Percentiles rank a stretch among this genome's conserved stretches.
These are phyloP conservation scores for Glarea lozoyensis DNA, from an alignment of 495 filamentous ascomycete species.

Conservation along the genomic window DNA sequence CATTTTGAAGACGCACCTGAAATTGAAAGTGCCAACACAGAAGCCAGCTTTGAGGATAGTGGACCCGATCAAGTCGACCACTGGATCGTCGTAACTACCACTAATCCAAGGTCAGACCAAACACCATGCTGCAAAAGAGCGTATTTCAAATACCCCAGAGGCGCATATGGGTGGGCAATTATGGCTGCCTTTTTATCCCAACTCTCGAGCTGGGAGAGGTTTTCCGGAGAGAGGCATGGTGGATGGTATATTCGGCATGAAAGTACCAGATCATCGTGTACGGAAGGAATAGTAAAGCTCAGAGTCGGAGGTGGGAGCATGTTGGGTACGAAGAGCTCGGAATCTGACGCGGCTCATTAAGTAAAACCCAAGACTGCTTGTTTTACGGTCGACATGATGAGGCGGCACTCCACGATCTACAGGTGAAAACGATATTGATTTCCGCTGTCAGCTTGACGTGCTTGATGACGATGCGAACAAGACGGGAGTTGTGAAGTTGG, in stretches of 20 bases:
- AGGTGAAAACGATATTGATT: too few species aligned
- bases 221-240: constrained; percentile 23
- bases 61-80: constrained; percentile 54
- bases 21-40: constrained; percentile 86
- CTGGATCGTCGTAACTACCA: constrained; percentile 73
- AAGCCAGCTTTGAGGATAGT: constrained; percentile 60
- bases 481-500: too few species aligned
- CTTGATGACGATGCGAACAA: too few species aligned
- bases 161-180: constrained; percentile 85
- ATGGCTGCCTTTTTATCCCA: constrained; percentile 57
- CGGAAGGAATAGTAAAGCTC: constrained; percentile 71
- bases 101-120: neutral
- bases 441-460: too few species aligned
- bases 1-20: constrained; percentile 73
- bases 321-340: neutral
- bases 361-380: too few species aligned
- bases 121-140: neutral
- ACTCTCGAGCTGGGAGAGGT: constrained; percentile 19
- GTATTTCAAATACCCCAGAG: constrained; percentile 43
- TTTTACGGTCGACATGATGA: too few species aligned
- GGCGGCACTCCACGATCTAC: too few species aligned
- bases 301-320: constrained; percentile 49
- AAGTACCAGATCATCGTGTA: constrained; percentile 66
- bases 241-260: constrained; percentile 79
- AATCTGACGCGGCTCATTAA: too few species aligned